Conservation (phyloP, 306 rosid genomes). For the Alnus rubra region DNA sequence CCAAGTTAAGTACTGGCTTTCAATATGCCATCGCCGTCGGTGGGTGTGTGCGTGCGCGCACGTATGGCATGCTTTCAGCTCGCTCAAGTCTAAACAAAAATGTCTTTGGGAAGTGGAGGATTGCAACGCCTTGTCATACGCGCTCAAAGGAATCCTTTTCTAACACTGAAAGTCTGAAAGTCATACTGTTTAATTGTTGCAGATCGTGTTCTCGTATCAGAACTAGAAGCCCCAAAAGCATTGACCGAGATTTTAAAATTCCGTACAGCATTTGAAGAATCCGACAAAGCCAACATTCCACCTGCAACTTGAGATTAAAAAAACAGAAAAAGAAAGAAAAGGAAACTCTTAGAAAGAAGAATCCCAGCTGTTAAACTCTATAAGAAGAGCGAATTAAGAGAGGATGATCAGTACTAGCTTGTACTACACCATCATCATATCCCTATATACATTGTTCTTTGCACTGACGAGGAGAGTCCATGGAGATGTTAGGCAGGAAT, state of each 20-base stretch:
- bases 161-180: too few relatives aligned
- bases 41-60: too few relatives aligned
- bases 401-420: neutral
- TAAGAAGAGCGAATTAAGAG: slow-evolving; percentile 12
- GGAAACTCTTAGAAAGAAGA: too few relatives aligned
- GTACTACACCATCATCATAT: too few relatives aligned
- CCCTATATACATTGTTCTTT: neutral
- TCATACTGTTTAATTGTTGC: too few relatives aligned
- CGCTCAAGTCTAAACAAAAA: too few relatives aligned
- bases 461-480: slow-evolving; percentile 23
- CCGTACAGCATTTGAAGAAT: neutral
- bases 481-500: slow-evolving; percentile 38
- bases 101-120: too few relatives aligned
- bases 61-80: too few relatives aligned
- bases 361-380: slow-evolving; percentile 11
- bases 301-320: neutral
- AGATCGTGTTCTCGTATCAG: neutral
- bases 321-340: neutral
- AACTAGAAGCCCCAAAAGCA: neutral
- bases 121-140: too few relatives aligned
- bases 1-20: too few relatives aligned
- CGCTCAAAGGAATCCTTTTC: too few relatives aligned
- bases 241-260: neutral
- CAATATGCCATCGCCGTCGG: too few relatives aligned
- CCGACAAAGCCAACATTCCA: neutral